Evolutionary conservation across 2,329 filamentous ascomycete genomes (phyloP), one percentile per base, ranked within the genome.

Genomic region (Aureobasidium sp.): DNA sequence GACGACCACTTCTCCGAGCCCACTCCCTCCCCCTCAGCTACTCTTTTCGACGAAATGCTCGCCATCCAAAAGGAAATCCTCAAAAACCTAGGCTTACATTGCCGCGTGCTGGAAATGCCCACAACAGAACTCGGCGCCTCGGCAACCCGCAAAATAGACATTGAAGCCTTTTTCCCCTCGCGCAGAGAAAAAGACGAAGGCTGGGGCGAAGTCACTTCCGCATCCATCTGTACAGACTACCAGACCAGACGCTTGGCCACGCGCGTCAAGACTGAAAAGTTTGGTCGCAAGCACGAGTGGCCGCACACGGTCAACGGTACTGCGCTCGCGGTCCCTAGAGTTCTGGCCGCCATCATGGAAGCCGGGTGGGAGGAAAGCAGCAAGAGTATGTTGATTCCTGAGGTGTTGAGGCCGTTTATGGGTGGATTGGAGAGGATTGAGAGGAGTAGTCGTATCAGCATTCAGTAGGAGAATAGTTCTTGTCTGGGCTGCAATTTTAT

Each of bases 251-350:
- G 94, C 17, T 79, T 99, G 39, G 87, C 85, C 31, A 97, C 94
- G 15, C 83, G 88, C 44, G 79, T 90, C 49, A 85, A 87, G 65
- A 65, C 81, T 14, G 76, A 76, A 44, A 76, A 72, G 20, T 67
- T 62, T 11, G 72, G 72, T n/a, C 64, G 69, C n/a, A 84, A 82
- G 70, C 76, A 88, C 44, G 80, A 81, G 1, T 97, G 91, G 73
- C 91, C 92, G 15, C 91, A 90, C 77, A 99, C 94, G 0, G 81
- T 96, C 41, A 99, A 99, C 72, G 95, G 93, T 0, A 99, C 94
- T 1, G 94, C 93, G 0, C 79, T 97, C 69, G 94, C 94, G 0
- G 88, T 97, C 41, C 94, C 94, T 3, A 82, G 94, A 58, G 89
- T 99, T 14, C 73, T 99, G 63, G 92, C 94, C 27, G 92, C 91